These are phyloP conservation scores for Eucommia ulmoides DNA, from an alignment of 257 asterid genomes.

Conservation along the genomic window DNA sequence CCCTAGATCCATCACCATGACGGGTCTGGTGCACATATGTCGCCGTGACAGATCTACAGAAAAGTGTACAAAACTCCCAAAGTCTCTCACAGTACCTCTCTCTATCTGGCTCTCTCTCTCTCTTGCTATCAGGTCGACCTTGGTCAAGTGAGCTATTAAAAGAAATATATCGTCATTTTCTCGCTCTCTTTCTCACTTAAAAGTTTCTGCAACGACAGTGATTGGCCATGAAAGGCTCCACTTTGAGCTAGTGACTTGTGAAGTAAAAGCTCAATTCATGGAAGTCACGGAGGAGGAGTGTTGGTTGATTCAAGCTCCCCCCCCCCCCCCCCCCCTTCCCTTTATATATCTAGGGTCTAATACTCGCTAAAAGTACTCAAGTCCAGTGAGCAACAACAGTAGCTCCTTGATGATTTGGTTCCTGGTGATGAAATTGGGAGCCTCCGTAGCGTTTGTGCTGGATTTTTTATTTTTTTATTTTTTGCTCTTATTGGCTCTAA, in stretches of 20 bases:
- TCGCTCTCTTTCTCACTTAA: conserved; percentile 10
- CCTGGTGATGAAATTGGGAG: conserved; percentile 4
- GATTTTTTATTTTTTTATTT: conserved; percentile 6
- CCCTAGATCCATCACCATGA: too few relatives aligned
- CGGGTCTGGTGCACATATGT: too few relatives aligned
- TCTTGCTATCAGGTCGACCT: conserved; percentile 76
- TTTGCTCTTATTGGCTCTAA: conserved; percentile 12
- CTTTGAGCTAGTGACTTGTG: conserved; percentile 7
- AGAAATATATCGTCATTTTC: conserved; percentile 8
- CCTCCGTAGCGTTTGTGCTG: conserved; percentile 6
- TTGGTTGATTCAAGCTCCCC: conserved; percentile 13
- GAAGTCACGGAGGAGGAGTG: conserved; percentile 15
- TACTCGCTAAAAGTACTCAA: too few relatives aligned
- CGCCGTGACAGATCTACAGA: too few relatives aligned
- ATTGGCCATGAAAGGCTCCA: conserved; percentile 11
- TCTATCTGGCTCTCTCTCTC: conserved; percentile 23
- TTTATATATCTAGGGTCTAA: too few relatives aligned
- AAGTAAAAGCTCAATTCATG: conserved; percentile 7
- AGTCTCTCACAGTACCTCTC: conserved; percentile 12
- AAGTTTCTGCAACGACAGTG: conserved; percentile 9
- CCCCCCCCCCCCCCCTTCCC: background rate
- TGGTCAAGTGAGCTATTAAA: conserved; percentile 34
- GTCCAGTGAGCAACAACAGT: too few relatives aligned
- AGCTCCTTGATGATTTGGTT: conserved; percentile 8
- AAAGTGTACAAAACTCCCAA: too few relatives aligned